A percentile compares a stretch with the other conserved stretches of the same genome.
phyloP scores from a whole-genome alignment of 768 basidiomycete species.

The Auriscalpium microsporum region DNA sequence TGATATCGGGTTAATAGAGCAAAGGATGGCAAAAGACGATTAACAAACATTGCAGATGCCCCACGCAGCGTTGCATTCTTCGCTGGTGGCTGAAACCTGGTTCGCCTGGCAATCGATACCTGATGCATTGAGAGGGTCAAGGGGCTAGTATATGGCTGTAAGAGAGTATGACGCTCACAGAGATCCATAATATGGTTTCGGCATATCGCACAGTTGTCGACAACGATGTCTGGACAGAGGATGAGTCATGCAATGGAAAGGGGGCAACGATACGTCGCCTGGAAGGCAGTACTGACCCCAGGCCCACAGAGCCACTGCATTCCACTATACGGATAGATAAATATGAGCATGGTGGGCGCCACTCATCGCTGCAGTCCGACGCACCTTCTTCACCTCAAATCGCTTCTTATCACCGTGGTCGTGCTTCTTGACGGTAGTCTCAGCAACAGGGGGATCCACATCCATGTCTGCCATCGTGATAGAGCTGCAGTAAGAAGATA shows the following conservation, averaged over 20 bases:
- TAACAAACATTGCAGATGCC: constrained; percentile 89
- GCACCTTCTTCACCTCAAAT: constrained; percentile 99
- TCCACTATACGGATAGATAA: constrained; percentile 62
- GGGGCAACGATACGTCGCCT: background rate
- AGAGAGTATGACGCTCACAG: constrained; percentile 46
- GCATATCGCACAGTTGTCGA: constrained; percentile 99
- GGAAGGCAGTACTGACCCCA: constrained; percentile 59
- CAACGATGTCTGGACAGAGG: constrained; percentile 73
- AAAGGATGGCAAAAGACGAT: background rate
- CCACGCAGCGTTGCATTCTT: constrained; percentile 98
- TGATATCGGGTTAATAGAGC: background rate
- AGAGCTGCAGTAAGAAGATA: background rate
- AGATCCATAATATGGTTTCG: constrained; percentile 99
- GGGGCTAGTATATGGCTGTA: too few relatives aligned
- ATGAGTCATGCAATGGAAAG: background rate
- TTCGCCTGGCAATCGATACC: constrained; percentile 99
- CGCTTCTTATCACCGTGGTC: constrained; percentile 71
- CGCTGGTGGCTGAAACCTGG: constrained; percentile 92
- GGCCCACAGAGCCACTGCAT: constrained; percentile 96
- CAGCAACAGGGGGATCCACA: constrained; percentile 49
- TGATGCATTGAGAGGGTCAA: constrained; percentile 23
- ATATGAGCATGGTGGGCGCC: background rate
- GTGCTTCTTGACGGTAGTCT: constrained; percentile 32
- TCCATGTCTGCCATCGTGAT: constrained; percentile 56
- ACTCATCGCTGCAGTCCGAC: background rate